A percentile compares a stretch with the other conserved stretches of the same genome.
These are phyloP conservation scores for Cyclostephanos tholiformis DNA, from an alignment of 108 stramenopile genomes.

Conservation along the genomic window DNA sequence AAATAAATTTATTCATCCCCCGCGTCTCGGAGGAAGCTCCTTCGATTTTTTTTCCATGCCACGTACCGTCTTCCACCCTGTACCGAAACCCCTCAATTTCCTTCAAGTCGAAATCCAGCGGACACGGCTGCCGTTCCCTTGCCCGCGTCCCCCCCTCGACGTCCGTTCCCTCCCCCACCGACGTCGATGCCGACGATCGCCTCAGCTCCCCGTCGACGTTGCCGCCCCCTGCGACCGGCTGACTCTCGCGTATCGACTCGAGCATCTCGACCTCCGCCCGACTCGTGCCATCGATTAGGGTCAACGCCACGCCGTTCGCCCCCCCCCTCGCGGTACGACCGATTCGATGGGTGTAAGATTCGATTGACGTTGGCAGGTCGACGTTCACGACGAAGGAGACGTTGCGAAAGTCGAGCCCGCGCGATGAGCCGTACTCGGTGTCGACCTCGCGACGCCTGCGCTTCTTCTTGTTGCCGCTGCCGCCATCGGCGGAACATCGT, in stretches of 20 bases:
- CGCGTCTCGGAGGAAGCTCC: background rate
- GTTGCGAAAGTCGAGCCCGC: conserved; percentile 95
- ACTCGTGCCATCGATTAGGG: conserved; percentile 71
- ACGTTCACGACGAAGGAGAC: conserved; percentile 98
- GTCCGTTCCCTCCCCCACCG: conserved; percentile 7
- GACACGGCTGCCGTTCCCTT: conserved; percentile 82
- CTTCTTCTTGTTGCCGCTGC: conserved; percentile 51
- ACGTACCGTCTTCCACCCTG: conserved; percentile 90
- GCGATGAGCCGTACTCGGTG: conserved; percentile 90
- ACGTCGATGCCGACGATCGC: conserved; percentile 39
- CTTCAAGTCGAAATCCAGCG: conserved; percentile 91
- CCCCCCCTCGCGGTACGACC: conserved; percentile 98
- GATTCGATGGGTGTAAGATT: conserved; percentile 96
- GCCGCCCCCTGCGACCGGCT: conserved; percentile 60
- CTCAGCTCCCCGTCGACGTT: conserved; percentile 47
- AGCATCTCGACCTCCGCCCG: conserved; percentile 61
- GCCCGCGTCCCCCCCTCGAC: conserved; percentile 17
- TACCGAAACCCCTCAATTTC: conserved; percentile 98
- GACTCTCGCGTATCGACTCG: conserved; percentile 72
- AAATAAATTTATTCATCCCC: background rate
- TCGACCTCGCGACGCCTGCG: conserved; percentile 54
- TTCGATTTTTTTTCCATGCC: background rate
- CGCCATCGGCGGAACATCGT: conserved; percentile 41
- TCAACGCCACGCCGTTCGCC: conserved; percentile 92
- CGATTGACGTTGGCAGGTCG: conserved; percentile 88